Conservation (phyloP, 805 yeast species). For the Blastobotrys mokoenaii region DNA sequence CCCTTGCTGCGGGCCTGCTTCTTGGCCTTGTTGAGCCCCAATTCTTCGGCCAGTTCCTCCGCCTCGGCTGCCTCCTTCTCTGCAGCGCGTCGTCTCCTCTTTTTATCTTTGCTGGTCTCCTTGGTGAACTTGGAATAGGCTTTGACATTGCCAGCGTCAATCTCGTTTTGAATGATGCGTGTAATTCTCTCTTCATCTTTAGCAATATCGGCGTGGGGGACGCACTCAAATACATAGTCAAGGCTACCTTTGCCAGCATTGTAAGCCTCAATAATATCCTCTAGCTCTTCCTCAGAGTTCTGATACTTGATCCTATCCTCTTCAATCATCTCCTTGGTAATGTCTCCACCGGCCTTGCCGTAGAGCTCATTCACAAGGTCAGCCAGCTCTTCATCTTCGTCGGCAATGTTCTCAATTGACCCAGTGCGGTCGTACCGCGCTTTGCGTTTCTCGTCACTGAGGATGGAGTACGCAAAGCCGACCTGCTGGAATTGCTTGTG, state of each 20-base stretch:
- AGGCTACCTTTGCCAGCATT: slow-evolving; percentile 59
- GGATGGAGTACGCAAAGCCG: slow-evolving; percentile 65
- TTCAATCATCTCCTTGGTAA: slow-evolving; percentile 43
- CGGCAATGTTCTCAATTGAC: slow-evolving; percentile 37
- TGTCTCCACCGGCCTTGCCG: slow-evolving; percentile 20
- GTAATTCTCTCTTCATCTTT: slow-evolving; percentile 57
- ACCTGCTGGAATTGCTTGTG: slow-evolving; percentile 51
- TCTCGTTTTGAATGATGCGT: slow-evolving; percentile 40
- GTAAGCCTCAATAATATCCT: slow-evolving; percentile 57
- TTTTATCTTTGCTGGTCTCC: slow-evolving; percentile 33
- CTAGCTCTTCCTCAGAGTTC: slow-evolving; percentile 31
- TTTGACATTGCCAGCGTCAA: slow-evolving; percentile 33
- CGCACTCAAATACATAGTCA: slow-evolving; percentile 57
- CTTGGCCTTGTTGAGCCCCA: slow-evolving; percentile 33
- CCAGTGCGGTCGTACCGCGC: slow-evolving; percentile 66
- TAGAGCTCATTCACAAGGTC: slow-evolving; percentile 31
- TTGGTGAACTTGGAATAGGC: slow-evolving; percentile 38
- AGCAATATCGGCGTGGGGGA: slow-evolving; percentile 66
- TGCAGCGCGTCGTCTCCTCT: slow-evolving; percentile 37
- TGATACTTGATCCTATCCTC: slow-evolving; percentile 62
- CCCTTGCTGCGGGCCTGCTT: slow-evolving; percentile 22
- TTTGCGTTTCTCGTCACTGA: slow-evolving; percentile 50
- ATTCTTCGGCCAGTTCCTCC: slow-evolving; percentile 50
- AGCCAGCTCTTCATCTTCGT: slow-evolving; percentile 27
- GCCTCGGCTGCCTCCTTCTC: slow-evolving; percentile 38